Percentiles rank a stretch among this genome's conserved stretches.
phyloP scores from a whole-genome alignment of 2,329 filamentous ascomycete species.

The Pezicula carpinea region DNA sequence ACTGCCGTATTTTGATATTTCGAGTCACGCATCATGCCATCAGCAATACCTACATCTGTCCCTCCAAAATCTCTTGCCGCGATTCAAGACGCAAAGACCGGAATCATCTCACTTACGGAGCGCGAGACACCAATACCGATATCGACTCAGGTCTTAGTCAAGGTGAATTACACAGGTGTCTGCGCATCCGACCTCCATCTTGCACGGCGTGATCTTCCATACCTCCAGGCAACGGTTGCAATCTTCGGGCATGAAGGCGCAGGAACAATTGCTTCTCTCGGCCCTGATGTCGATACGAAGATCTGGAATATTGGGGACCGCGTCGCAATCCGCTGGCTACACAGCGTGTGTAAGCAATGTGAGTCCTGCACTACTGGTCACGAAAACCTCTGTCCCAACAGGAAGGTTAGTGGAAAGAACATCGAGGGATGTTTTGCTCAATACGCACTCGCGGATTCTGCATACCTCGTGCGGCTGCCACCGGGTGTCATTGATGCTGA shows the following conservation, averaged over 20 bases:
- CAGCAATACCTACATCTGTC: too few species aligned
- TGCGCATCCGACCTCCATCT: constrained; percentile 80
- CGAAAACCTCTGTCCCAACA: constrained; percentile 55
- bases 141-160: constrained; percentile 66
- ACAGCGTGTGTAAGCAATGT: constrained; percentile 46
- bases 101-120: background rate
- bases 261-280: constrained; percentile 56
- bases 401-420: constrained; percentile 57
- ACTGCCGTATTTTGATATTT: too few species aligned
- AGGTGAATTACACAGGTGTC: constrained; percentile 81
- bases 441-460: constrained; percentile 55
- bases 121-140: background rate
- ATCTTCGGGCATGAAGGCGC: constrained; percentile 66
- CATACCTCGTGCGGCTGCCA: constrained; percentile 63
- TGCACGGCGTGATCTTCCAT: constrained; percentile 81
- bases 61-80: too few species aligned
- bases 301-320: constrained; percentile 56
- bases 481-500: constrained; percentile 49
- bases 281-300: constrained; percentile 47
- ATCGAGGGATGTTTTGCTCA: constrained; percentile 65
- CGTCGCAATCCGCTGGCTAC: constrained; percentile 59
- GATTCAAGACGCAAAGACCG: too few species aligned
- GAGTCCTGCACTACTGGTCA: constrained; percentile 45
- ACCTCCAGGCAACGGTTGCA: constrained; percentile 70
- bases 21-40: too few species aligned